These are phyloP conservation scores for Diaporthe australafricana DNA, from an alignment of 2,329 filamentous ascomycete species.

Conservation along the genomic window DNA sequence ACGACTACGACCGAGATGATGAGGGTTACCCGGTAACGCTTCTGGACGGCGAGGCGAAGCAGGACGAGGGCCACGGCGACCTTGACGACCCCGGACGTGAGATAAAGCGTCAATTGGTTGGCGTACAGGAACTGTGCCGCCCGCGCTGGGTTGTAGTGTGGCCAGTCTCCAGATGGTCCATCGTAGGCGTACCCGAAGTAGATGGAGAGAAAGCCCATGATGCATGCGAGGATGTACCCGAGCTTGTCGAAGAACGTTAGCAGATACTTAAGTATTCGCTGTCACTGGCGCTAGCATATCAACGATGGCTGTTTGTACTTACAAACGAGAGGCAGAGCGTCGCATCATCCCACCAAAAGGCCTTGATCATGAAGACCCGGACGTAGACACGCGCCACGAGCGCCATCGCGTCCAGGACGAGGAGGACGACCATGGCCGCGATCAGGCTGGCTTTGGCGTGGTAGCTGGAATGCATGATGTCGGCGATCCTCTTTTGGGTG, in stretches of 20 bases:
- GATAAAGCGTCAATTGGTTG: constrained; percentile 46
- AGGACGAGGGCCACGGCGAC: constrained; percentile 49
- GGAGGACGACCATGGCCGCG: constrained; percentile 44
- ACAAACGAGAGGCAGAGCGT: constrained; percentile 45
- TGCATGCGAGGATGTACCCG: constrained; percentile 44
- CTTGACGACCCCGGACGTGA: constrained; percentile 48
- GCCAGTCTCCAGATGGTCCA: constrained; percentile 36
- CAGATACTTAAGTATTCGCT: background rate
- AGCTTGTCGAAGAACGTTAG: constrained; percentile 36
- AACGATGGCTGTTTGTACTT: background rate
- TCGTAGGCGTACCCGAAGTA: constrained; percentile 46
- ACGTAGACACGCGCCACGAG: constrained; percentile 46
- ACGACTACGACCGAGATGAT: constrained; percentile 33
- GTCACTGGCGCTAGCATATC: no score
- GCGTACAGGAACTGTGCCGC: constrained; percentile 45
- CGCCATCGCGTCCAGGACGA: constrained; percentile 42
- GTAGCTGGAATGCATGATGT: constrained; percentile 1
- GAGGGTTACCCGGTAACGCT: constrained; percentile 41
- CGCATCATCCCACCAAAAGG: constrained; percentile 47
- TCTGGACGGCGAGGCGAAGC: constrained; percentile 44
- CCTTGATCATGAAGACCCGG: constrained; percentile 44
- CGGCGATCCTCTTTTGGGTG: no score
- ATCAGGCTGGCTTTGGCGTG: constrained; percentile 8
- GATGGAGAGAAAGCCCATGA: constrained; percentile 45
- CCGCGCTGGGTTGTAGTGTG: constrained; percentile 40